Evolutionary conservation across 2,329 filamentous ascomycete species (phyloP), one percentile per base, ranked within the genome.

Genomic region (Elsinoe necatrix): DNA sequence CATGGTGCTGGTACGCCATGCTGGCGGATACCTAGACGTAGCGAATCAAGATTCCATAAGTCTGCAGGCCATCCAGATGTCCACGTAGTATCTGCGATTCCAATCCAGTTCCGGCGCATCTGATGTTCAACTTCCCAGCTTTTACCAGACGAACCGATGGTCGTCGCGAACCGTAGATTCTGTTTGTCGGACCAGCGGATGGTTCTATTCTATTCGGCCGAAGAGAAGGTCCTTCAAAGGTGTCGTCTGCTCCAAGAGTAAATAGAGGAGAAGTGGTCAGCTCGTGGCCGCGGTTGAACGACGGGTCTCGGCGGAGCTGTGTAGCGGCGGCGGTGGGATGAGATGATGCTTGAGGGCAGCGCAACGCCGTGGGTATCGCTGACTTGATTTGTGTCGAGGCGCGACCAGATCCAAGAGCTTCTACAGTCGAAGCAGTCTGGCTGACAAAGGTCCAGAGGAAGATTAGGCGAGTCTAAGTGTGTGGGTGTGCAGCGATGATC

Each of bases 1-100:
- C 73, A 67, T 79, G 77, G 59, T 75, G 76, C 66, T 82, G 78
- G 67, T 80, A 77, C 61, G 80, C 76, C 80, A 82, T 82, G 66
- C 59, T 63, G 65, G 54, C 37, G n/a, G 31, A 55, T 60, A 23
- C 39, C 54, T 6, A 25, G 18, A 37, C 16, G 2, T 35, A 21
- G 12, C 16, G 1, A 37, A 35, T 52, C 48, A 52, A 14, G 31
- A 21, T 52, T 31, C 48, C 48, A 52, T 52, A 29, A 52, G 48
- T 37, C 31, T 37, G 14, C 18, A 34, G 29, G 18, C 11, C 16
- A n/a, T 52, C 18, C 16, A 23, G 16, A 11, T 45, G 41, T 45
- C 41, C 41, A 14, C 23, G 20, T 45, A 20, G 21, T 27, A n/a
- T 45, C 20, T 20, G 21, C 41, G 41, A 25, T 45, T 18, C 16